These are phyloP conservation scores for Peltaster fructicola DNA, from an alignment of 2,329 filamentous ascomycete species.

Conservation along the genomic window DNA sequence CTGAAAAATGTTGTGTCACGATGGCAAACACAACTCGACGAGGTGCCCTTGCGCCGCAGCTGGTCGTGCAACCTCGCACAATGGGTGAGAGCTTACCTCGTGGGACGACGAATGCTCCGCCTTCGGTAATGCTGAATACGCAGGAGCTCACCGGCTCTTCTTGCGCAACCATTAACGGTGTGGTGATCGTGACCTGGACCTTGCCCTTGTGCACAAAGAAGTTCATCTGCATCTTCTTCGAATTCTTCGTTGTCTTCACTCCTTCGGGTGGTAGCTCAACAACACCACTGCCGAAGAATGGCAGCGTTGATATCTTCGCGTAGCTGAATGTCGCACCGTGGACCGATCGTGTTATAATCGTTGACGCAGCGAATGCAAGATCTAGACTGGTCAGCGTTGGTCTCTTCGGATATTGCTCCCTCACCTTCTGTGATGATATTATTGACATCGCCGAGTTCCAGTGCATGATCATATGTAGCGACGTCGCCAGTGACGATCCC, in stretches of 20 bases:
- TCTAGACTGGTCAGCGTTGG: slow-evolving; percentile 24
- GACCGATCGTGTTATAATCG: slow-evolving; percentile 40
- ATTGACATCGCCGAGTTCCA: slow-evolving; percentile 16
- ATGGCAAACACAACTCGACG: not conserved
- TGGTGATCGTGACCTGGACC: slow-evolving; percentile 56
- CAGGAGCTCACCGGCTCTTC: no score
- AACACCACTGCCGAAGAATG: slow-evolving; percentile 78
- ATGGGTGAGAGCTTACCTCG: slow-evolving; percentile 47
- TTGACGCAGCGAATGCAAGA: slow-evolving; percentile 40
- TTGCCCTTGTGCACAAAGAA: slow-evolving; percentile 80
- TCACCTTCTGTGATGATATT: slow-evolving; percentile 26
- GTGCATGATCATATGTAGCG: slow-evolving; percentile 33
- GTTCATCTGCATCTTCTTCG: slow-evolving; percentile 88
- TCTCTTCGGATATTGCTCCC: slow-evolving; percentile 7
- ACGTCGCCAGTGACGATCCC: slow-evolving; percentile 48
- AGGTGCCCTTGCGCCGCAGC: not conserved
- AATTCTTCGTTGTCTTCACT: slow-evolving; percentile 80
- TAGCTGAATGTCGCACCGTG: slow-evolving; percentile 62
- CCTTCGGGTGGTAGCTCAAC: slow-evolving; percentile 73
- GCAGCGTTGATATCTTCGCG: slow-evolving; percentile 66
- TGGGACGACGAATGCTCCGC: slow-evolving; percentile 87
- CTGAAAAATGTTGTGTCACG: not conserved
- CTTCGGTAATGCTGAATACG: slow-evolving; percentile 77
- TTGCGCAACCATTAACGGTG: no score
- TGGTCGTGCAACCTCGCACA: slow-evolving; percentile 3